Percentiles rank a stretch among this genome's conserved stretches.
Conservation (phyloP, 2,329 filamentous ascomycete genomes). For the Daldinia sp. region DNA sequence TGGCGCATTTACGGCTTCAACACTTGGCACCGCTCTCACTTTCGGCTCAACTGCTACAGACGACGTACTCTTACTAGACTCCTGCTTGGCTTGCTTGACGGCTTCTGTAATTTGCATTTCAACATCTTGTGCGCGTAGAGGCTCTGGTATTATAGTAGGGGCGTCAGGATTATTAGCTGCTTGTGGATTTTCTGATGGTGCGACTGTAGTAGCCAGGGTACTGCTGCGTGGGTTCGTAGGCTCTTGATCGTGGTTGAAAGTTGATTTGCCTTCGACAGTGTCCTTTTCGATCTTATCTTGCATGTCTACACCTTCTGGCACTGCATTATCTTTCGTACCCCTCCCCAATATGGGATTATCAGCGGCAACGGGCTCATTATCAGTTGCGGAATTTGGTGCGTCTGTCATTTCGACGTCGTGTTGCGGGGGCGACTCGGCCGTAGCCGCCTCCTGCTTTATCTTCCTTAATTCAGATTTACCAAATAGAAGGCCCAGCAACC, state of each 20-base stretch:
- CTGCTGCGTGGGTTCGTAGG: background rate
- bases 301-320: background rate
- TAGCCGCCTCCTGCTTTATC: constrained; percentile 54
- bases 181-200: constrained; percentile 27
- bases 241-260: constrained; percentile 2
- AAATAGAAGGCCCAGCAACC: constrained; percentile 66
- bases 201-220: background rate
- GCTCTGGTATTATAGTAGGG: constrained; percentile 27
- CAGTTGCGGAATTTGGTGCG: constrained; percentile 23
- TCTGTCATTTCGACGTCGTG: constrained; percentile 50
- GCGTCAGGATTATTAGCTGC: constrained; percentile 34
- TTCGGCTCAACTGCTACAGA: background rate
- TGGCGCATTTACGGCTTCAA: constrained; percentile 40
- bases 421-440: constrained; percentile 33
- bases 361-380: background rate
- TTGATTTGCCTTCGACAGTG: background rate
- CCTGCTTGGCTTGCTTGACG: constrained; percentile 35
- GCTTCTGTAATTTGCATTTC: constrained; percentile 40
- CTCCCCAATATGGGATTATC: background rate
- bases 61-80: constrained; percentile 6
- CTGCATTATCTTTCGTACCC: background rate
- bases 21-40: constrained; percentile 34
- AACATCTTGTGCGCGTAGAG: constrained; percentile 36
- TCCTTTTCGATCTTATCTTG: background rate
- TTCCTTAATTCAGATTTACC: constrained; percentile 65